Conservation (phyloP, 129 eudicot genomes). For the Artemisia annua region DNA sequence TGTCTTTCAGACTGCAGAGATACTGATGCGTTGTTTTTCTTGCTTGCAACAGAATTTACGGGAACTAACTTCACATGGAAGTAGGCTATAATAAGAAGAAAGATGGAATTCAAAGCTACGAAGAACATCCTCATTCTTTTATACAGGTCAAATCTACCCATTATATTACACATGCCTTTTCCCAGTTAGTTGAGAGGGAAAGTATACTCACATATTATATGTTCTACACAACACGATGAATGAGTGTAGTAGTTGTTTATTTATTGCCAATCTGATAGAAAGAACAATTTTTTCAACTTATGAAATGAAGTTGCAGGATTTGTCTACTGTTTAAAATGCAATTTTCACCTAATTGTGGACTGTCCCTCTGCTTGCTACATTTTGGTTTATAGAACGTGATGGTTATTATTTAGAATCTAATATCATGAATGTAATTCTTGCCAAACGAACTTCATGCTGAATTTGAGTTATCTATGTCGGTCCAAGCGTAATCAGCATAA, state of each 20-base stretch:
- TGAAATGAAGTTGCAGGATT: constrained; percentile 9
- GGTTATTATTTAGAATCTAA: no score
- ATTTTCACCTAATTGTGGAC: not conserved
- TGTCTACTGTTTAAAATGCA: not conserved
- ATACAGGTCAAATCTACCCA: constrained; percentile 29
- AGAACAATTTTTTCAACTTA: constrained; percentile 11
- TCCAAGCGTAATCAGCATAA: not conserved
- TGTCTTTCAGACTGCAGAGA: constrained; percentile 2
- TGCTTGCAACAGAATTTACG: constrained; percentile 36
- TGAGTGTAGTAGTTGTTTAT: constrained; percentile 8
- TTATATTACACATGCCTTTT: not conserved
- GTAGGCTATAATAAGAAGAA: constrained; percentile 14
- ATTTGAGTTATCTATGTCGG: not conserved
- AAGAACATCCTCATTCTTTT: constrained; percentile 26
- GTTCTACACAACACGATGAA: not conserved
- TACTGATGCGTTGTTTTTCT: not conserved
- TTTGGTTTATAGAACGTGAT: not conserved
- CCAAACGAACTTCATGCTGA: not conserved
- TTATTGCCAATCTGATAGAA: constrained; percentile 5
- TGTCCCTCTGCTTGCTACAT: not conserved
- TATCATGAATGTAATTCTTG: no score
- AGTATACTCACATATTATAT: not conserved
- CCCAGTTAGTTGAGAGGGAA: no score
- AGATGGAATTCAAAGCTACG: not conserved
- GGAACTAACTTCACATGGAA: constrained; percentile 40